These are phyloP conservation scores for Xylaria castorea DNA, from an alignment of 495 filamentous ascomycete genomes.

Conservation along the genomic window DNA sequence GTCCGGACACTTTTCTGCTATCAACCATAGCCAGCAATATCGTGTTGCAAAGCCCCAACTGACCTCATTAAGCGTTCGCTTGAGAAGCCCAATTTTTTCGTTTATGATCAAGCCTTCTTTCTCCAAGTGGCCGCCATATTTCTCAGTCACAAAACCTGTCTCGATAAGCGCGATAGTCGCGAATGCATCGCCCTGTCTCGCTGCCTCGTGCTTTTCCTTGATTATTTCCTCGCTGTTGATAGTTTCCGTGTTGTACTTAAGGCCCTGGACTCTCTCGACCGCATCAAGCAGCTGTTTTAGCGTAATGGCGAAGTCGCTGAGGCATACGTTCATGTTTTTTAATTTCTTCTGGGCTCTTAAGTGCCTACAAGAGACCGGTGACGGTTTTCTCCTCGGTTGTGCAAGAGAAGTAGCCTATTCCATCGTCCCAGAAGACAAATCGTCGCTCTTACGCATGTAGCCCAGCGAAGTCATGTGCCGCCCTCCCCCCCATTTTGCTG, in stretches of 20 bases:
- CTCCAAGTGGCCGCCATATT: slow-evolving; percentile 36
- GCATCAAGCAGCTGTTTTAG: slow-evolving; percentile 50
- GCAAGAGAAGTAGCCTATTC: slow-evolving; percentile 47
- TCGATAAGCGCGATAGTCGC: slow-evolving; percentile 37
- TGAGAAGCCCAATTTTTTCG: slow-evolving; percentile 34
- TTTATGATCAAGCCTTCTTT: slow-evolving; percentile 40
- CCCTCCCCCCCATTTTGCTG: slow-evolving; percentile 29
- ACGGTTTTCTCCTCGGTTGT: slow-evolving; percentile 51
- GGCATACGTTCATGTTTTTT: slow-evolving; percentile 48
- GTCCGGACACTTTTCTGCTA: background rate
- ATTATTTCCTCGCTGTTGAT: slow-evolving; percentile 32
- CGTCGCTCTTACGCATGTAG: slow-evolving; percentile 42
- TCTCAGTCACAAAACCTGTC: slow-evolving; percentile 36
- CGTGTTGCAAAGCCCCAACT: slow-evolving; percentile 3
- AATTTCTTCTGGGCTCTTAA: slow-evolving; percentile 47
- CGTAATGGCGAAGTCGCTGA: slow-evolving; percentile 47
- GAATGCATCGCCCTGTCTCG: slow-evolving; percentile 26
- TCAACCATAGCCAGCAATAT: background rate
- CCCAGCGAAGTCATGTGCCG: slow-evolving; percentile 44
- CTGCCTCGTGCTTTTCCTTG: slow-evolving; percentile 34
- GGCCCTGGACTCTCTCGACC: slow-evolving; percentile 42
- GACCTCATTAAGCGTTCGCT: slow-evolving; percentile 33
- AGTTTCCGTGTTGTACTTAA: slow-evolving; percentile 37
- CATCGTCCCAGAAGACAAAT: slow-evolving; percentile 49
- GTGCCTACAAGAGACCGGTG: slow-evolving; percentile 41